Conservation (phyloP, 2,329 filamentous ascomycete species). For the Fusarium sp. region DNA sequence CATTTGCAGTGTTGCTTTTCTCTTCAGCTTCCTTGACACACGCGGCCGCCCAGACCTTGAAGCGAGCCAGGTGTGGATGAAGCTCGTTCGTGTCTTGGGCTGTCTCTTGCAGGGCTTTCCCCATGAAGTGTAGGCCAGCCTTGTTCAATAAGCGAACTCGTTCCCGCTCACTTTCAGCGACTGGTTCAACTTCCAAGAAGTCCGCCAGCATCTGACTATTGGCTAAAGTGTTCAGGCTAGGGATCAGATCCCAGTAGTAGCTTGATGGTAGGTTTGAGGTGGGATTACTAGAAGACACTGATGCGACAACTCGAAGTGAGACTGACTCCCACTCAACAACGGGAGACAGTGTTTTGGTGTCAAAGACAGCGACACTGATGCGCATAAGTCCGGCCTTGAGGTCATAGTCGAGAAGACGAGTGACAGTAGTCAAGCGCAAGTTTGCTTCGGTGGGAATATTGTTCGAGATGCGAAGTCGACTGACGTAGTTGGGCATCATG, state of each 20-base stretch:
- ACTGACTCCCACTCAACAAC: neutral
- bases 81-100: neutral
- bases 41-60: neutral
- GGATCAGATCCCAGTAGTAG: neutral
- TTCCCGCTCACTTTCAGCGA: neutral
- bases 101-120: neutral
- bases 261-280: neutral
- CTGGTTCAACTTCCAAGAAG: neutral
- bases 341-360: neutral
- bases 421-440: neutral
- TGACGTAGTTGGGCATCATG: neutral
- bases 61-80: neutral
- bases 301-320: neutral
- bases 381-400: neutral
- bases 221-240: neutral
- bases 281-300: neutral
- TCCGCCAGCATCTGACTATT: neutral
- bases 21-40: neutral
- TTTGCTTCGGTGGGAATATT: neutral
- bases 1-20: neutral
- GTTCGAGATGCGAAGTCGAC: neutral
- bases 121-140: neutral
- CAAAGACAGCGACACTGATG: neutral
- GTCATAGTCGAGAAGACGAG: neutral
- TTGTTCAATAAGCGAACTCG: neutral